Conservation (phyloP, 371 early-diverging fungal genomes). For the Mucor lusitanicus region DNA sequence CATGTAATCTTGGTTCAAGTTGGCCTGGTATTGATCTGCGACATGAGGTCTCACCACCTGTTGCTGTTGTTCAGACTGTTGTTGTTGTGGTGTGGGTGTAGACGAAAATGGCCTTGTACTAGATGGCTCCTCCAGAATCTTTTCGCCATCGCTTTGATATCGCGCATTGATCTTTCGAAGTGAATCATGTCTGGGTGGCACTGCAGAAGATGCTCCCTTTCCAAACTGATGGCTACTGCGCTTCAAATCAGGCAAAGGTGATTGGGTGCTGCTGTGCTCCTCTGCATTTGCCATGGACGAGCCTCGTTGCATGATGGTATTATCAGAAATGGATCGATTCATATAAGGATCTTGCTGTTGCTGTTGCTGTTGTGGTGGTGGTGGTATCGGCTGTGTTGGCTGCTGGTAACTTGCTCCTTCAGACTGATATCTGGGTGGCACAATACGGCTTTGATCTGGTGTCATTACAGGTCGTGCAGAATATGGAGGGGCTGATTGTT, state of each 20-base stretch:
- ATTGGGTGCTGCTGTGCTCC: not conserved
- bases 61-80: not conserved
- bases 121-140: not conserved
- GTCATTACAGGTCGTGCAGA: not conserved
- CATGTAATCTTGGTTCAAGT: not conserved
- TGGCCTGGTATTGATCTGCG: conserved; percentile 2
- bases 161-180: conserved; percentile 1
- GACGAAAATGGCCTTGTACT: too few species aligned
- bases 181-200: conserved; percentile 17
- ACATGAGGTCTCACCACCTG: not conserved
- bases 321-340: conserved; percentile 10
- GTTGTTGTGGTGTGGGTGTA: not conserved
- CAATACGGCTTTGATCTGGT: not conserved
- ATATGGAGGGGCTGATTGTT: not conserved
- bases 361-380: not conserved
- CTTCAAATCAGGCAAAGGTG: not conserved
- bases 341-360: conserved; percentile 3
- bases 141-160: not conserved
- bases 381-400: not conserved
- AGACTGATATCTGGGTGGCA: conserved; percentile 7
- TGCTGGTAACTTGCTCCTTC: not conserved
- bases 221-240: not conserved
- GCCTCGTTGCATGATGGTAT: conserved; percentile 4
- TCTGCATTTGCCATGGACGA: conserved; percentile 3
- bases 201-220: not conserved